A percentile compares a stretch with the other conserved stretches of the same genome.
These are phyloP conservation scores for Diutina neorugosa DNA, from an alignment of 1,139 yeast species.

Conservation along the genomic window DNA sequence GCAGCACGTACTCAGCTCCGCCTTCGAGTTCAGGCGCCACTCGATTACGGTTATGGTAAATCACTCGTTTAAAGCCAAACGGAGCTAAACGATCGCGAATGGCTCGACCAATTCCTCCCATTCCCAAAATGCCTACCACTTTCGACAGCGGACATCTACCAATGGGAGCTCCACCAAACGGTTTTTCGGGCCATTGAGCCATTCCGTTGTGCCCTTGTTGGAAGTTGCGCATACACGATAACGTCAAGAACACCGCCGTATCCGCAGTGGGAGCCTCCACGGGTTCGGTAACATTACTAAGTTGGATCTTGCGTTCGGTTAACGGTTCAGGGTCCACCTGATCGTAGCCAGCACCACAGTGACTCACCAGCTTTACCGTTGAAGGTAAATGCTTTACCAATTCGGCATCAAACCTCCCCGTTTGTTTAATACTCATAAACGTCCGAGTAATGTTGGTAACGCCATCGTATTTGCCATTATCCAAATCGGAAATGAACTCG, in stretches of 20 bases:
- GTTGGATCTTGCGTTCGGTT: constrained; percentile 22
- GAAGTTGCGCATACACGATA: constrained; percentile 19
- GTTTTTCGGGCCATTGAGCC: constrained; percentile 42
- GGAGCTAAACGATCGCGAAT: constrained; percentile 50
- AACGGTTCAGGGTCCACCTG: constrained; percentile 52
- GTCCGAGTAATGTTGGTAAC: constrained; percentile 41
- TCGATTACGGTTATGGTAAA: constrained; percentile 49
- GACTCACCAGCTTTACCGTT: constrained; percentile 53
- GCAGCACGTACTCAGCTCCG: constrained; percentile 42
- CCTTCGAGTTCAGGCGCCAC: constrained; percentile 42
- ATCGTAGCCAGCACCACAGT: constrained; percentile 93
- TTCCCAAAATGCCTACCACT: constrained; percentile 55
- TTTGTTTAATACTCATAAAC: constrained; percentile 29
- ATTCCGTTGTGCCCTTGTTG: constrained; percentile 27
- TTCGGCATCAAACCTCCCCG: constrained; percentile 74
- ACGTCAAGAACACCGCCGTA: constrained; percentile 11
- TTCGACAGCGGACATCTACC: constrained; percentile 49
- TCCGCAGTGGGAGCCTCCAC: constrained; percentile 62
- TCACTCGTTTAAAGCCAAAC: constrained; percentile 48
- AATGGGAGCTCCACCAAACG: constrained; percentile 8
- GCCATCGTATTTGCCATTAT: constrained; percentile 32
- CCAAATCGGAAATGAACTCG: constrained; percentile 39
- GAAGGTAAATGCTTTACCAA: constrained; percentile 48
- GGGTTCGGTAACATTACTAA: constrained; percentile 10
- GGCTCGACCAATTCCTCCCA: constrained; percentile 72